Evolutionary conservation across 352 stramenopile species (phyloP).

Genomic region (Globisporangium canariense): DNA sequence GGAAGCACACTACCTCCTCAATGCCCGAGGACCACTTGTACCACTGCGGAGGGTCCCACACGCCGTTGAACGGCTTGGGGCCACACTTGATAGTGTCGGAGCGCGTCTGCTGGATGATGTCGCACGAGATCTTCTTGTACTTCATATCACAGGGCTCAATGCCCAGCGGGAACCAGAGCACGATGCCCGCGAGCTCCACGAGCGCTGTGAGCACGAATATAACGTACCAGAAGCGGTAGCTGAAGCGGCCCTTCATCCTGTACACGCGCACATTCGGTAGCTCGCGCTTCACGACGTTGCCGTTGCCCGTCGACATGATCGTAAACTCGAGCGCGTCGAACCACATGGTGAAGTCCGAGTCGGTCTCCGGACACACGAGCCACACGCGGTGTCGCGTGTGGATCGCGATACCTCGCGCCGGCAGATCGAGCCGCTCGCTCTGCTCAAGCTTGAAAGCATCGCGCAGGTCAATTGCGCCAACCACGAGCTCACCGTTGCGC

Average conservation of each 20-base stretch:
- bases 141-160: constrained; percentile 70
- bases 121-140: constrained; percentile 45
- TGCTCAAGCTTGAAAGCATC: constrained; percentile 80
- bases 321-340: constrained; percentile 77
- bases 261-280: constrained; percentile 78
- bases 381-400: constrained; percentile 72
- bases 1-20: constrained; percentile 57
- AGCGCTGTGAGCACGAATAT: constrained; percentile 68
- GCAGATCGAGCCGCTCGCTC: constrained; percentile 70
- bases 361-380: constrained; percentile 78
- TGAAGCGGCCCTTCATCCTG: constrained; percentile 70
- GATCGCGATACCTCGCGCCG: constrained; percentile 62
- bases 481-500: constrained; percentile 67
- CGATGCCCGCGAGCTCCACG: constrained; percentile 45
- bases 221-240: constrained; percentile 70
- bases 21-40: constrained; percentile 66
- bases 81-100: constrained; percentile 46
- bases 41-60: constrained; percentile 66
- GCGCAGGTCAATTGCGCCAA: constrained; percentile 71
- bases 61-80: constrained; percentile 61
- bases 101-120: constrained; percentile 50
- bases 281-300: constrained; percentile 76
- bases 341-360: constrained; percentile 79
- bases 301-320: constrained; percentile 63
- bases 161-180: constrained; percentile 51